Evolutionary conservation across 2,329 filamentous ascomycete species (phyloP).

Genomic region (Thelonectria discophora): DNA sequence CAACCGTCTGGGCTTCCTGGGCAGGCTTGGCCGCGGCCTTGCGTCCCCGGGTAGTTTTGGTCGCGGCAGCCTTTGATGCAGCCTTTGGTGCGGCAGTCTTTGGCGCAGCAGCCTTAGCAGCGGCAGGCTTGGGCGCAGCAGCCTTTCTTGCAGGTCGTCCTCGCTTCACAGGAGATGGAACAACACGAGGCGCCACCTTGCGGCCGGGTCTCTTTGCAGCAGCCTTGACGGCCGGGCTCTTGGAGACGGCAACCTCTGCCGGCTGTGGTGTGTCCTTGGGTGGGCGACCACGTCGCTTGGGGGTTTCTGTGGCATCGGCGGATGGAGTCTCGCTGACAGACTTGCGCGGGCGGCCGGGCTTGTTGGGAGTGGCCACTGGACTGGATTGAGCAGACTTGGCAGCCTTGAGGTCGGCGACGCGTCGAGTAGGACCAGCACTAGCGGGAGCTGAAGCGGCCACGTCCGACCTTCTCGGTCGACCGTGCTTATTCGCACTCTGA

Average conservation of each 20-base stretch:
- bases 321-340: constrained; percentile 2
- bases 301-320: constrained; percentile 27
- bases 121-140: constrained; percentile 7
- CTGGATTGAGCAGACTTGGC: constrained; percentile 22
- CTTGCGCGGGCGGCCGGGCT: constrained; percentile 9
- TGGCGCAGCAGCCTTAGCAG: no score
- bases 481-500: constrained; percentile 30
- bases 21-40: constrained; percentile 21
- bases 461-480: constrained; percentile 37
- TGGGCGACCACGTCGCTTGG: constrained; percentile 37
- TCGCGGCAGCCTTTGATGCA: constrained; percentile 1
- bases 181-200: constrained; percentile 23
- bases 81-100: constrained; percentile 1
- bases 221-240: constrained; percentile 7
- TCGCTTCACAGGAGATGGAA: constrained; percentile 36
- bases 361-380: constrained; percentile 13
- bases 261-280: constrained; percentile 32
- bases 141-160: constrained; percentile 30
- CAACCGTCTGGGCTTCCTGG: constrained; percentile 1
- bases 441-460: constrained; percentile 14
- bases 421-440: constrained; percentile 24
- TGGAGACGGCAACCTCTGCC: constrained; percentile 11
- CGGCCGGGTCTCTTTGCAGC: constrained; percentile 19
- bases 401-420: constrained; percentile 16
- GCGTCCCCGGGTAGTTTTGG: constrained; percentile 21